Base-by-base conservation (phyloP, 2,329 filamentous ascomycete genomes). In the Hirsutella thompsonii region DNA sequence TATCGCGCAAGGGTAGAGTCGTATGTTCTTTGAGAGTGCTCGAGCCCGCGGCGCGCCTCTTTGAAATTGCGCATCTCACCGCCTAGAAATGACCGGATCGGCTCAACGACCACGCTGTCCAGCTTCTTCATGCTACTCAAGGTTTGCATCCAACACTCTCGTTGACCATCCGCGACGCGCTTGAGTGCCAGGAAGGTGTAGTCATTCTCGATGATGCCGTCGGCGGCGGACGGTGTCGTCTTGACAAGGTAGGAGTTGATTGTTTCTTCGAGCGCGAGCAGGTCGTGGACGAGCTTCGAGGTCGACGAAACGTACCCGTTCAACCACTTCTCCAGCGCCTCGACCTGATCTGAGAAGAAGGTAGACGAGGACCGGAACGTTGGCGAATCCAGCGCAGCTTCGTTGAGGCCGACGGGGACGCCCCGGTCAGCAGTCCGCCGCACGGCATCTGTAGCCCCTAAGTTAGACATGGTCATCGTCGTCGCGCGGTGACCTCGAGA, bases 301-400 rank as follows among this genome's bases (percentile, higher is more conserved):
- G 72, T 72, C 37, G 70, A 68, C 47, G 64, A 65, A 37, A 68
- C 63, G 48, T 76, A 76, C 40, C 64, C 66, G 34, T 74, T 88
- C 23, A 98, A 83, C 92, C 92, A 98, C 71, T 77, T 79, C 62
- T 96, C 92, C 44, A 96, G 75, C 42, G 79, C 74, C 49, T 96
- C 92, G 53, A 94, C 77, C 66, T 98, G 90, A 49, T 96, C 92
- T 47, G 79, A 74, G 57, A 94, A 94, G 64, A 95, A 87, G 37
- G 83, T 67, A 34, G 86, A 77, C 19, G 85, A 85, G 37, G 89
- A 86, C 49, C 92, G 86, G 61, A 96, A 96, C 29, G 89, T 93
- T 20, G 92, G 92, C 32, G 89, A 95, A 64, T 98, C 92, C 66
- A 96, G 83, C 18, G 88, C 84, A 39, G 92, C 92, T 73, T 98